Evolutionary conservation across 208 protist species (phyloP).

Genomic region (Endotrypanum monterogeii): DNA sequence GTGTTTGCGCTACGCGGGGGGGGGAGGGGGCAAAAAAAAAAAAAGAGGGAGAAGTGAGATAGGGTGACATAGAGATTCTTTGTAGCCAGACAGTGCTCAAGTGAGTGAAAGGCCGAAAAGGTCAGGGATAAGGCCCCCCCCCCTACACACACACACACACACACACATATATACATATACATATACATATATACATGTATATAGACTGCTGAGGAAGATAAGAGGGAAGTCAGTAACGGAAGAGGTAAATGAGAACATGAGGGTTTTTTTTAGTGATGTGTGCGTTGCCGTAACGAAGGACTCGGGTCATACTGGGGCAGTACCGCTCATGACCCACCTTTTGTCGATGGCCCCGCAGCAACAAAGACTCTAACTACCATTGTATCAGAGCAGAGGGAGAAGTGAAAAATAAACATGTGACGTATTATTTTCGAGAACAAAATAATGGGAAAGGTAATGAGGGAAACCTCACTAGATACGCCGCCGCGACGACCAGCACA

Average conservation of each 20-base stretch:
- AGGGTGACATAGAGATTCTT: neutral
- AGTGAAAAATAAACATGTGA: too few species aligned
- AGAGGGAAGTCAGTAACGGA: neutral
- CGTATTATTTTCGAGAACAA: neutral
- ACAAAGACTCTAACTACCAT: neutral
- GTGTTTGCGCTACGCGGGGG: neutral
- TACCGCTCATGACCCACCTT: neutral
- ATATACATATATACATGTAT: too few species aligned
- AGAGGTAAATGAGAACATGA: neutral
- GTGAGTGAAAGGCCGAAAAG: neutral
- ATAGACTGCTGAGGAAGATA: too few species aligned
- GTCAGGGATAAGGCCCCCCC: too few species aligned
- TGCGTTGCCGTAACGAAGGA: neutral
- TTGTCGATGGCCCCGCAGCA: neutral
- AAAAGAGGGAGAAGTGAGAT: too few species aligned
- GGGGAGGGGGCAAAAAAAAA: neutral
- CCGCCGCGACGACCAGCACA: too few species aligned
- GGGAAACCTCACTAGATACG: too few species aligned
- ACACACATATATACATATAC: too few species aligned
- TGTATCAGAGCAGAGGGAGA: neutral
- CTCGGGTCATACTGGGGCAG: neutral
- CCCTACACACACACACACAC: neutral
- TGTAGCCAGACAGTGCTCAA: neutral
- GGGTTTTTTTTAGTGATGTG: neutral
- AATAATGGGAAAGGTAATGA: neutral